Base-by-base conservation (phyloP, 306 rosid species). In the Trichosanthes truncata region DNA sequence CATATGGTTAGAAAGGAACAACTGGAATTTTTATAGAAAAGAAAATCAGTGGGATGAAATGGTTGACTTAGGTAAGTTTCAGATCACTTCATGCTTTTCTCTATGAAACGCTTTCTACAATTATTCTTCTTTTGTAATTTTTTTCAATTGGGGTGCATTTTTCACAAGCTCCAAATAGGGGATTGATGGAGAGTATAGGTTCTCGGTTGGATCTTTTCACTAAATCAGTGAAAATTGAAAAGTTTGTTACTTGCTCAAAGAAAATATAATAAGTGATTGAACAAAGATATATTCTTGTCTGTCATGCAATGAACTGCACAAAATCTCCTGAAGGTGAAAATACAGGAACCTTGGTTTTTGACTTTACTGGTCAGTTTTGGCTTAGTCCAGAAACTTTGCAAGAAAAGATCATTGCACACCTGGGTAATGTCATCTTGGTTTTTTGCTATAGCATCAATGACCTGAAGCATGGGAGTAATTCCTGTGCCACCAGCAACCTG, bases 401-500 rank as follows among this genome's bases (percentile, higher is more conserved):
- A 77, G 71, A 79, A 52, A 79, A 82, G 59, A 79, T 81, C 82
- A 79, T 67, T 23, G 53, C 90, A 80, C 85, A 91, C 99, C 94
- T 96, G 89, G 74, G 98, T 91, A 26, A 80, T 86, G 87, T 96
- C 99, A 36, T 93, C 97, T 11, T 98, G 92, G 81, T 96, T 93
- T 93, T 90, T 93, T 85, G 91, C 83, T 76, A 96, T 84, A 80
- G 99, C 99, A 82, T 93, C 99, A 86, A 93, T 89, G 63, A 96
- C 90, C 87, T 96, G 98, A 82, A 96, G 96, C 98, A 96, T 91
- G 51, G 98, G 99, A 77, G 99, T 96, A 82, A 96, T 96, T 82
- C 99, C 97, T 4, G 98, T 62, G 80, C 99, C 98, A 26, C 99
- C 98, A 10, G 99, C 98, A 88, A 96, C 84, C 99, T 93, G 87